Evolutionary conservation across 1,139 yeast species (phyloP).

Genomic region (Yamadazyma dendronema): DNA sequence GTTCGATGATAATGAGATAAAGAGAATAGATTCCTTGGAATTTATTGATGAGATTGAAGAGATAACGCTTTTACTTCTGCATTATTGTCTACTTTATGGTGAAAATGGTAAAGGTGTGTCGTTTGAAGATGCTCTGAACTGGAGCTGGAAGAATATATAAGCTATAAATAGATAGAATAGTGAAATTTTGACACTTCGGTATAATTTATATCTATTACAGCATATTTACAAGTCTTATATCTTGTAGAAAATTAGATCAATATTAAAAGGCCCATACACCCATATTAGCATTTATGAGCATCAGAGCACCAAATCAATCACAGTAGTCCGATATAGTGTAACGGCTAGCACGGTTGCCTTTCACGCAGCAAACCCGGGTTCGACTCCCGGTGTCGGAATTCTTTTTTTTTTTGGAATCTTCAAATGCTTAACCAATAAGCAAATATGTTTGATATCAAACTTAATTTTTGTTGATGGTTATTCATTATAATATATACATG

Average conservation of each 20-base stretch:
- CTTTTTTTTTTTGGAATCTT: slow-evolving; percentile 25
- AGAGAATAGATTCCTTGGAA: slow-evolving; percentile 62
- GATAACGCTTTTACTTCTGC: slow-evolving; percentile 66
- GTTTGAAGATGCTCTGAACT: slow-evolving; percentile 1
- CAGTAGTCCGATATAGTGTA: slow-evolving; percentile 77
- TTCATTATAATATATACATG: neutral
- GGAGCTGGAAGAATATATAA: slow-evolving; percentile 6
- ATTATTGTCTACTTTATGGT: slow-evolving; percentile 55
- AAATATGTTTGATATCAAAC: too few species aligned
- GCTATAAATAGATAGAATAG: too few species aligned
- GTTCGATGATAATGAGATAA: slow-evolving; percentile 46
- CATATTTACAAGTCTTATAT: too few species aligned
- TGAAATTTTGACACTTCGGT: too few species aligned
- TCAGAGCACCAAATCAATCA: too few species aligned
- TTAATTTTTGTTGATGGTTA: neutral
- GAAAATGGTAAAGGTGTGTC: slow-evolving; percentile 12
- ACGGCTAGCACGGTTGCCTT: slow-evolving; percentile 84
- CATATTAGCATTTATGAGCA: too few species aligned
- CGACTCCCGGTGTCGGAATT: slow-evolving; percentile 79
- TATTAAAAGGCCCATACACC: too few species aligned
- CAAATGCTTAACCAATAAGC: too few species aligned
- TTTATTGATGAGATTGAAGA: slow-evolving; percentile 91
- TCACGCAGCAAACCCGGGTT: slow-evolving; percentile 83
- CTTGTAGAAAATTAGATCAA: too few species aligned
- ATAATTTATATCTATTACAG: too few species aligned